These are phyloP conservation scores for Brassica nigra DNA, from an alignment of 345 rosid species.

Conservation along the genomic window DNA sequence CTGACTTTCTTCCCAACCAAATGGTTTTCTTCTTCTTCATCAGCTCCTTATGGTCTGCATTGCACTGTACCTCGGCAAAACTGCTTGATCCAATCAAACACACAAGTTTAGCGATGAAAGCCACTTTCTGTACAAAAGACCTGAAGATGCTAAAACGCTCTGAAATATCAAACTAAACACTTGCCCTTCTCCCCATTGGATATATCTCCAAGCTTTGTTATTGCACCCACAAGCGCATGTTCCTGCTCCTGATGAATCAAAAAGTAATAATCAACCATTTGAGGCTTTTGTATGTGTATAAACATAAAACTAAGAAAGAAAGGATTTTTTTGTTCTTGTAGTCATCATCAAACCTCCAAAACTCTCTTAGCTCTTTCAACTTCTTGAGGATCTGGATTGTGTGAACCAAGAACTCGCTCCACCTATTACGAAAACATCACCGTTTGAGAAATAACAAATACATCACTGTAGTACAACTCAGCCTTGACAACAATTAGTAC, in stretches of 20 bases:
- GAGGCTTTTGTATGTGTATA: not conserved
- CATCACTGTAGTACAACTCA: not conserved
- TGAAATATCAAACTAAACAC: conserved; percentile 21
- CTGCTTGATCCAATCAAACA: conserved; percentile 14
- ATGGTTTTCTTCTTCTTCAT: conserved; percentile 9
- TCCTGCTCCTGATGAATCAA: conserved; percentile 69
- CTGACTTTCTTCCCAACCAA: conserved; percentile 33
- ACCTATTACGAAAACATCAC: conserved; percentile 51
- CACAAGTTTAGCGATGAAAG: conserved; percentile 20
- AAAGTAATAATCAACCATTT: not conserved
- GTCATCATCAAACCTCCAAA: conserved; percentile 54
- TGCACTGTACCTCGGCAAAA: conserved; percentile 27
- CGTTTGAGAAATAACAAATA: not conserved
- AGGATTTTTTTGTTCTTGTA: conserved; percentile 23
- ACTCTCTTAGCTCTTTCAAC: conserved; percentile 78
- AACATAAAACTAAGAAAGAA: not conserved
- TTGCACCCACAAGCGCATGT: conserved; percentile 70
- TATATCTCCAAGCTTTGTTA: conserved; percentile 67
- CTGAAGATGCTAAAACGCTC: conserved; percentile 8
- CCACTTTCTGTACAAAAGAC: conserved; percentile 28
- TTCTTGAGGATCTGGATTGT: conserved; percentile 75
- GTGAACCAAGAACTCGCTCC: conserved; percentile 69
- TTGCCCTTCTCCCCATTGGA: conserved; percentile 75
- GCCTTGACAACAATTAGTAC: conserved; percentile 25
- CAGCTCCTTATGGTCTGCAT: not conserved